A percentile compares a stretch with the other conserved stretches of the same genome.
phyloP scores from a whole-genome alignment of 2,329 filamentous ascomycete genomes.

The Aureobasidium sp. region DNA sequence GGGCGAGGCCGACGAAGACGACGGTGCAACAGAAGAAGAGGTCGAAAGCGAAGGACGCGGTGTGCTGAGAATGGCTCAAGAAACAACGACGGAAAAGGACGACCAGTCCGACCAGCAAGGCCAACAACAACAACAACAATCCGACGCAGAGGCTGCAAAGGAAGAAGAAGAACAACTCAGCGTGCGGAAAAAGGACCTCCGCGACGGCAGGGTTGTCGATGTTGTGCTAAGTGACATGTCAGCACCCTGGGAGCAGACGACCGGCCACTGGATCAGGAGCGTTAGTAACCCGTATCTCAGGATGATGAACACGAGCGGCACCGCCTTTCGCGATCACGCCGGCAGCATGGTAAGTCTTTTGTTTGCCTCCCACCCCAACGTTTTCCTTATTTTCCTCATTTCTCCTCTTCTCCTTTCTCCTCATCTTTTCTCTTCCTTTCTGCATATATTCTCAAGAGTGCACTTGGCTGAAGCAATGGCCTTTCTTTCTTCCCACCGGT shows the following conservation, averaged over 20 bases:
- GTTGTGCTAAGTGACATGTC: constrained; percentile 98
- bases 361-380: background rate
- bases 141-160: constrained; percentile 17
- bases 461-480: constrained; percentile 1
- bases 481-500: background rate
- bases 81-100: background rate
- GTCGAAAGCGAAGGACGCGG: constrained; percentile 40
- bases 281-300: constrained; percentile 93
- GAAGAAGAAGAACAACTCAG: constrained; percentile 24
- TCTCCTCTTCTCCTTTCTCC: background rate
- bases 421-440: background rate
- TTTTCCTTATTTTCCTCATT: background rate
- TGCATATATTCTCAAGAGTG: background rate
- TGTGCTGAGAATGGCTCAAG: constrained; percentile 55
- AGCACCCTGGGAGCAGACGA: constrained; percentile 81
- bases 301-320: constrained; percentile 99
- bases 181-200: constrained; percentile 28
- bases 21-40: constrained; percentile 30
- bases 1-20: constrained; percentile 25
- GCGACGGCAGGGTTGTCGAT: constrained; percentile 59
- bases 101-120: constrained; percentile 24
- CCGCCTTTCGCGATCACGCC: constrained; percentile 75
- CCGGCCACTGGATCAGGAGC: constrained; percentile 73
- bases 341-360: constrained; percentile 73
- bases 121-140: constrained; percentile 18